Evolutionary conservation across 202 grass and related monocot genomes (phyloP).

Genomic region (Alloteropsis angusta): DNA sequence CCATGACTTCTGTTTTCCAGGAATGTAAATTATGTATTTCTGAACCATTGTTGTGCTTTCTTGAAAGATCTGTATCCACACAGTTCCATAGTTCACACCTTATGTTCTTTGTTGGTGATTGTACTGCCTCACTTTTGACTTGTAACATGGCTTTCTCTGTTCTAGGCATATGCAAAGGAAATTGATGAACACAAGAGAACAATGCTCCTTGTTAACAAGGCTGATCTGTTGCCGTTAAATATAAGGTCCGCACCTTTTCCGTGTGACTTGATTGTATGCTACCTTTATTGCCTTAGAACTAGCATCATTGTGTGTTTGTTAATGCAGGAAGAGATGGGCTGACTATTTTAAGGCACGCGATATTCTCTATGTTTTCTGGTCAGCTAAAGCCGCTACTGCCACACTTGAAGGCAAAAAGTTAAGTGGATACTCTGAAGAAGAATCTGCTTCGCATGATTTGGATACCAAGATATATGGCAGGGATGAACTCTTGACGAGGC

Average conservation of each 20-base stretch:
- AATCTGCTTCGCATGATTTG: constrained; percentile 34
- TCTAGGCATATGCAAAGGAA: constrained; percentile 68
- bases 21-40: not conserved
- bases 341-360: constrained; percentile 62
- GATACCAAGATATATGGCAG: constrained; percentile 75
- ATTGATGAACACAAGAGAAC: constrained; percentile 83
- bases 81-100: not conserved
- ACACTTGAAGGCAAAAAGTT: constrained; percentile 68
- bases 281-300: not conserved
- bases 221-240: constrained; percentile 69
- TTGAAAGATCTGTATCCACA: not conserved
- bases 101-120: not conserved
- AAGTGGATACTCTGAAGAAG: constrained; percentile 30
- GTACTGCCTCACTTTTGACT: not conserved
- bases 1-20: not conserved
- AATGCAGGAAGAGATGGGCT: constrained; percentile 70
- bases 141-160: constrained; percentile 27
- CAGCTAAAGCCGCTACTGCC: constrained; percentile 81
- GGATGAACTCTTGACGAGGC: constrained; percentile 65
- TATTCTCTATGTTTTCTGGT: constrained; percentile 90
- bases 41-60: not conserved
- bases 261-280: constrained; percentile 7
- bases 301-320: constrained; percentile 8
- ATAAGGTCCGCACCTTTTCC: constrained; percentile 43
- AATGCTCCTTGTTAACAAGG: constrained; percentile 91